Percentiles rank a stretch among this genome's conserved stretches.
These are phyloP conservation scores for Myrica gale DNA, from an alignment of 306 rosid species.

Conservation along the genomic window DNA sequence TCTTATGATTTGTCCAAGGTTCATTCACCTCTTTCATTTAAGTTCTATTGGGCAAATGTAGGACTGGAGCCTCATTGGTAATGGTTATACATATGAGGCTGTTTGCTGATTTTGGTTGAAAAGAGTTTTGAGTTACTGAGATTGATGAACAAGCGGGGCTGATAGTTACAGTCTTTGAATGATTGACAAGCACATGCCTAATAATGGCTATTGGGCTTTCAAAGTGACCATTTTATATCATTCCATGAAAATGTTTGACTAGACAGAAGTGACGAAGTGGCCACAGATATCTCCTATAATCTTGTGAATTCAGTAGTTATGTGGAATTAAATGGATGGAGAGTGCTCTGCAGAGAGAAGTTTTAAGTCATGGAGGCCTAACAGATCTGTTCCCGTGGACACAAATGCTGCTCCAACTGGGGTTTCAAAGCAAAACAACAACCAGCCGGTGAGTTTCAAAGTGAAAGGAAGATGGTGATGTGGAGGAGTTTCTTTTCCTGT, in stretches of 20 bases:
- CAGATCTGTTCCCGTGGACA: constrained; percentile 34
- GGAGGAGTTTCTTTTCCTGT: constrained; percentile 2
- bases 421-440: constrained; percentile 40
- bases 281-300: background rate
- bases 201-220: constrained; percentile 9
- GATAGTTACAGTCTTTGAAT: constrained; percentile 10
- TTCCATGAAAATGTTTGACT: background rate
- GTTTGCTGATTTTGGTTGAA: constrained; percentile 8
- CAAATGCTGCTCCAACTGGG: constrained; percentile 30
- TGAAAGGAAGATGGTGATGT: constrained; percentile 19
- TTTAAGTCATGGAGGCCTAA: constrained; percentile 63
- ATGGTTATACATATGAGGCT: background rate
- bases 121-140: background rate
- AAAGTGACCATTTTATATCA: background rate
- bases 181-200: constrained; percentile 1
- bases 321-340: background rate
- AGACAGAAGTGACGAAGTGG: background rate
- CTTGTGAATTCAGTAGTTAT: background rate
- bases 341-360: constrained; percentile 50
- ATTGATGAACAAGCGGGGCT: constrained; percentile 7
- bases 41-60: constrained; percentile 1
- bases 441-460: constrained; percentile 49
- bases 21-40: constrained; percentile 10
- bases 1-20: constrained; percentile 2
- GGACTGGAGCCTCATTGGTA: background rate